Base-by-base conservation (phyloP, 208 protist species). In the Leishmania lainsoni region DNA sequence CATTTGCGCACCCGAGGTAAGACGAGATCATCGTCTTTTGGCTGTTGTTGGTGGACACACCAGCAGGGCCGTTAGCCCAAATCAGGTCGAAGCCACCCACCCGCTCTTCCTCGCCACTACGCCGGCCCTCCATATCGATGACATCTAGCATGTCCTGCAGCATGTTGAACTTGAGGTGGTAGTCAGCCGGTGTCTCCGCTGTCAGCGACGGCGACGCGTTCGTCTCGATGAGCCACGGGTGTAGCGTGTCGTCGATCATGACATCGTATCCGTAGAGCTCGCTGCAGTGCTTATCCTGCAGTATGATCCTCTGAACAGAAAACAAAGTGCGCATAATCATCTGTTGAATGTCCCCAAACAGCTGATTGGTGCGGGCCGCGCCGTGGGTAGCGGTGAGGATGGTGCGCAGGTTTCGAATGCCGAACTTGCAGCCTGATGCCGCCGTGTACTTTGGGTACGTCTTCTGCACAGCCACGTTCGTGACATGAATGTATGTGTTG, bases 381-480 rank as follows among this genome's bases (percentile, higher is more conserved):
- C 97, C 97, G 86, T 97, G 87, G 14, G 93, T 96, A 26, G 92
- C 92, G 10, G 97, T 96, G 68, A 99, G 82, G 79, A 91, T 84
- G 39, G 88, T 91, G 56, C 93, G 87, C 59, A 98, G 81, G 65
- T 95, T 94, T 39, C 95, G 89, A 52, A 98, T 93, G 22, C 93
- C 92, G 45, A 95, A 97, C 85, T 96, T 96, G 76, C 95, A 96
- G 1, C 95, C 92, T 3, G 88, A 94, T 22, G 84, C 86, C 20
- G 94, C 87, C 14, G 92, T 92, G 87, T 98, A 98, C 75, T 98
- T 98, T 4, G 97, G 96, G 80, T 95, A 97, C 48, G 93, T 97
- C 89, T 99, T 99, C 86, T 99, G 98, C 78, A 99, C 96, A 32
- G 98, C 98, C 22, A 99, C 96, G 87, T 99, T 99, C 9, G 98